Evolutionary conservation across 805 yeast species (phyloP), one percentile per base, ranked within the genome.

Genomic region (Komagataella kurtzmanii): DNA sequence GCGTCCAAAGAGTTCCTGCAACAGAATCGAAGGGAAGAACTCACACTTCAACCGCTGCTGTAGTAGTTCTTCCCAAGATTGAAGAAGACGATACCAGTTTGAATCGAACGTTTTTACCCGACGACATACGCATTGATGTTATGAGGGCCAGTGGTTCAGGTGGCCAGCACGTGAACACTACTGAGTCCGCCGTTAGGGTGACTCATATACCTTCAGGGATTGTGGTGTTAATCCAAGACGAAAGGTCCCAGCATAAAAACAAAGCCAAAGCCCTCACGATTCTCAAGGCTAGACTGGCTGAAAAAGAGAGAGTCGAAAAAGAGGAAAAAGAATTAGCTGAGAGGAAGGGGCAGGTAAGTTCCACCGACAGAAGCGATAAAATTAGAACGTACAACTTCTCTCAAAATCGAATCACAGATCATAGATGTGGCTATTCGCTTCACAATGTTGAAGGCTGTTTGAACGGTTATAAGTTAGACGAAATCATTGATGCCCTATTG

Each of bases 61-160:
- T 93, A 1, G 85, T 93, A 10, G 97, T 93, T 2, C 68, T 93
- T 17, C 99, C 99, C 0, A 85, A 88, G 59, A 70, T 87, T 60
- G 80, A 79, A 4, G 80, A 78, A 21, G 71, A 67, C 7, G 79
- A 77, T 51, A 73, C 75, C 1, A 77, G 73, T 48, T 49, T 47
- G n/a, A 91, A 85, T 59, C 69, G 91, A 46, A 77, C 78, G 52
- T 88, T 93, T 65, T 80, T 80, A 17, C 87, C 90, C 0, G 95
- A 86, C 2, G 99, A 93, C 59, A 81, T 93, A 19, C 75, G 97
- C 52, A 81, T 93, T 3, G 99, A 93, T 63, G 89, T 93, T n/a
- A 93, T 91, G 96, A 75, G 99, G 58, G 88, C 98, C 0, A 81
- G 96, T 52, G 99, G 99, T 3, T 85, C 93, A 56, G 99, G 99